phyloP scores from a whole-genome alignment of 768 basidiomycete genomes.

The Leccinum longicurvipes region DNA sequence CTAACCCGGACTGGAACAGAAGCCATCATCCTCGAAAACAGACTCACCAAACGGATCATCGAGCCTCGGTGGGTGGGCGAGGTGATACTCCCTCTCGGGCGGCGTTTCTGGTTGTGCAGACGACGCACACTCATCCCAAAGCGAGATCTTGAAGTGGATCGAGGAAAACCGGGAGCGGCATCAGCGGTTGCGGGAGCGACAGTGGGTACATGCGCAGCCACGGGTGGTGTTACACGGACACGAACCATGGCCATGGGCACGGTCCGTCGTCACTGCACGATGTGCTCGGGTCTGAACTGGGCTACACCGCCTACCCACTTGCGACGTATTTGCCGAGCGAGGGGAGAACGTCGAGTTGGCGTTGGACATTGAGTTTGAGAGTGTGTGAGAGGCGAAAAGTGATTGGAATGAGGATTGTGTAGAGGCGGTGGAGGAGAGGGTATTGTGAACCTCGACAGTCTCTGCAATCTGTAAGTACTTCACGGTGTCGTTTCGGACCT shows the following conservation, averaged over 20 bases:
- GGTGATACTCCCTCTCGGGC: constrained; percentile 37
- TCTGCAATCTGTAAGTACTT: neutral
- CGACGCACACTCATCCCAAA: constrained; percentile 43
- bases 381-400: constrained; percentile 86
- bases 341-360: constrained; percentile 51
- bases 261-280: neutral
- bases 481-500: neutral
- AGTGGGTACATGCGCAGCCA: constrained; percentile 83
- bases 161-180: constrained; percentile 92
- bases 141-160: constrained; percentile 81
- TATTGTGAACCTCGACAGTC: constrained; percentile 19
- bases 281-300: neutral
- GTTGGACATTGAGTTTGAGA: constrained; percentile 82
- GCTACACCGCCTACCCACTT: constrained; percentile 12
- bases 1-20: neutral
- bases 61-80: constrained; percentile 78
- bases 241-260: neutral
- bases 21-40: constrained; percentile 73
- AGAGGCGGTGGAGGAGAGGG: constrained; percentile 41
- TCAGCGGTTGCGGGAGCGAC: constrained; percentile 83
- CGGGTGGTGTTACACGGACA: constrained; percentile 28
- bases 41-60: constrained; percentile 81
- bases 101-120: neutral
- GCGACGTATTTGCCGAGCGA: constrained; percentile 35
- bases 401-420: constrained; percentile 91